Conservation (phyloP, 176 grass and related monocot genomes). For the Paspalum notatum region DNA sequence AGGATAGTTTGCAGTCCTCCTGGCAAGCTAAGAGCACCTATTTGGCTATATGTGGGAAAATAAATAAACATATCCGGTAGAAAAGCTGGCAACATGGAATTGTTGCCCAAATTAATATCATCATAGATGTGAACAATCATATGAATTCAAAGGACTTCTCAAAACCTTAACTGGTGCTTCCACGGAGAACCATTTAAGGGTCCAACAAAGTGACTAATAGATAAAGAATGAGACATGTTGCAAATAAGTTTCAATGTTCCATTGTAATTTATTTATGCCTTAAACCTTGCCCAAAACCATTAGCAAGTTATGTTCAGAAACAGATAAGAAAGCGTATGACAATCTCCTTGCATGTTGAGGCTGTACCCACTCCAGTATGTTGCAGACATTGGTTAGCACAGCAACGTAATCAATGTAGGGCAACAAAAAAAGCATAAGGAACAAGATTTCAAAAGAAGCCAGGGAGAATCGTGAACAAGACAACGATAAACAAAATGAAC, state of each 20-base stretch:
- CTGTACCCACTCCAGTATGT: not conserved
- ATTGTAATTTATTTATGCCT: not conserved
- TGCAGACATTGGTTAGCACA: conserved; percentile 1
- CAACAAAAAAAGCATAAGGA: conserved; percentile 35
- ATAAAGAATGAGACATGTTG: not conserved
- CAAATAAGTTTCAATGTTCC: not conserved
- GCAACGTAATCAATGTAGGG: not conserved
- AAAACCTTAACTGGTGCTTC: not conserved
- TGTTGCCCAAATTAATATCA: not conserved
- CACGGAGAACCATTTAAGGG: not conserved
- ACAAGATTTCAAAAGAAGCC: not conserved
- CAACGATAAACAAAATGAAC: conserved; percentile 9
- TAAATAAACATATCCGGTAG: conserved; percentile 7
- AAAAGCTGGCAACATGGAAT: conserved; percentile 8
- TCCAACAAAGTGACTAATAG: not conserved
- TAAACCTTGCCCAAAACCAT: not conserved
- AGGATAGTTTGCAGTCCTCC: conserved; percentile 36
- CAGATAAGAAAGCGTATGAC: not conserved
- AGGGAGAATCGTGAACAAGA: conserved; percentile 13
- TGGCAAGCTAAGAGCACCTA: conserved; percentile 38
- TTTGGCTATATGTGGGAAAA: conserved; percentile 20
- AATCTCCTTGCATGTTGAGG: not conserved
- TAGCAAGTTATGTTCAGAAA: not conserved
- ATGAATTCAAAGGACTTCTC: not conserved
- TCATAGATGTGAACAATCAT: not conserved